phyloP scores from a whole-genome alignment of 2,329 filamentous ascomycete species.

The Penicillium sp. region DNA sequence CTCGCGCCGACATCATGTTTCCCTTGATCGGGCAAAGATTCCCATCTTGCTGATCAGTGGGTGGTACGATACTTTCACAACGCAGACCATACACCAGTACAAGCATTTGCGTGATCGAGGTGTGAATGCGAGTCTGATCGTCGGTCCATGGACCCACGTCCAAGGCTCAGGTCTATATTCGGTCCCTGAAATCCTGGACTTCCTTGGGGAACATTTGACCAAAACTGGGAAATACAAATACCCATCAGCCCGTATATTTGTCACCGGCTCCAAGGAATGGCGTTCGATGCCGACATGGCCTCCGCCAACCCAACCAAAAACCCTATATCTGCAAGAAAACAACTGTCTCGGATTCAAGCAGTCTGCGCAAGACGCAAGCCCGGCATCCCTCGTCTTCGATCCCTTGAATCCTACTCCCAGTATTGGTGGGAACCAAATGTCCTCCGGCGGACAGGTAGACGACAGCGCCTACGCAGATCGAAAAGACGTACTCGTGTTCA shows the following conservation, averaged over 20 bases:
- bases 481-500: conserved; percentile 16
- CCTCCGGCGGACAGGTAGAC: conserved; percentile 16
- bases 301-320: conserved; percentile 1
- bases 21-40: conserved; percentile 14
- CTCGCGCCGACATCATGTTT: conserved; percentile 6
- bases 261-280: conserved; percentile 19
- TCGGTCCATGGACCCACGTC: conserved; percentile 21
- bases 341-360: not conserved
- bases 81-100: conserved; percentile 16
- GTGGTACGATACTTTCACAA: conserved; percentile 19
- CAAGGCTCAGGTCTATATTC: conserved; percentile 14
- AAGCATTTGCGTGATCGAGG: conserved; percentile 6
- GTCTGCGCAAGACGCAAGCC: conserved; percentile 6
- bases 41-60: conserved; percentile 18
- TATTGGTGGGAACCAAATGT: conserved; percentile 20
- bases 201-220: conserved; percentile 15
- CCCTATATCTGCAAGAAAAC: conserved; percentile 12
- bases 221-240: conserved; percentile 15
- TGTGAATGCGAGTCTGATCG: conserved; percentile 14
- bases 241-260: conserved; percentile 7
- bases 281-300: conserved; percentile 16
- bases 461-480: conserved; percentile 15
- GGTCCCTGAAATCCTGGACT: conserved; percentile 17
- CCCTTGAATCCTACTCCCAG: conserved; percentile 16
- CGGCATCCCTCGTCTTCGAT: conserved; percentile 15